Base-by-base conservation (phyloP, 441 rosid species). In the Syzygium malaccense region DNA sequence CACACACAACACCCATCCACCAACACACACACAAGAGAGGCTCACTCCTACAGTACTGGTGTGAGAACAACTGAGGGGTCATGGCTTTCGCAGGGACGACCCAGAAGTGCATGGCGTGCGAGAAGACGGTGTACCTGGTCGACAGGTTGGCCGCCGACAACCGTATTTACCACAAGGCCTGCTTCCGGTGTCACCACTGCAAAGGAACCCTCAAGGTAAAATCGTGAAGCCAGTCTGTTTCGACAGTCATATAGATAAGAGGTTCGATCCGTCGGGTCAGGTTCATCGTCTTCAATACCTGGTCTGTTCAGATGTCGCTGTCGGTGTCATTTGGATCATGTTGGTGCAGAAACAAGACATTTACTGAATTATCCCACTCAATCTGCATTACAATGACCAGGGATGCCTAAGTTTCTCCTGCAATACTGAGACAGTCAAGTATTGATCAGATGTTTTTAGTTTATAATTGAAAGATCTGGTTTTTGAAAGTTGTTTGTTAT, bases 181-280 rank as follows among this genome's bases (percentile, higher is more conserved):
- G 99, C 93, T 98, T 98, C 94, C 92, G 99, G 80, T 98, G 99
- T 95, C 99, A 98, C 93, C 99, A 98, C 94, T 98, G 99, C 95
- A 95, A 95, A 92, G 99, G 99, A 92, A 98, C 99, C 86, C 98
- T 98, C 91, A 98, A 98, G 98, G 99, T 96, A 75, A 85, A 13
- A 64, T 86, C 51, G 18, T 3, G 83, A 23, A 1, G n/a, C n/a
- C n/a, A 41, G n/a, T 23, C 51, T 20, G 83, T 75, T 37, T 75
- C 10, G 9, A 13, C n/a, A 41, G n/a, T 75, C 17, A n/a, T 75
- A 17, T 2, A 14, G 51, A 41, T 75, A 2, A 8, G 83, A 23
- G 51, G 4, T 75, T 45, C 18, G 10, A 41, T 41, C 51, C 14
- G 15, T 75, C 51, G 5, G 51, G n/a, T 19, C 28, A 23, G 28